phyloP scores from a whole-genome alignment of 352 stramenopile genomes.

The Globisporangium emineosum region DNA sequence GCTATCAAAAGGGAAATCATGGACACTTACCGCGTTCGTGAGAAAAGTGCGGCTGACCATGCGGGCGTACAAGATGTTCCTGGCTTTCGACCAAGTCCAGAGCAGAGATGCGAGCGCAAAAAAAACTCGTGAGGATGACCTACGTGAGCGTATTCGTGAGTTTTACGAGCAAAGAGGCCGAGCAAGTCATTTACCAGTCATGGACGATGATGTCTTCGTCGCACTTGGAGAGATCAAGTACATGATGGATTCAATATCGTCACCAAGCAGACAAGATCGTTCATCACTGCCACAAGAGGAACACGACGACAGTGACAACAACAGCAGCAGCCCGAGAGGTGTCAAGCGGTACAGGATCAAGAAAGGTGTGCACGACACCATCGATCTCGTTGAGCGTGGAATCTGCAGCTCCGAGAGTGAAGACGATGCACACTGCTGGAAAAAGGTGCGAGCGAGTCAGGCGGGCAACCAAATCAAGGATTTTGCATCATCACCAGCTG shows the following conservation, averaged over 20 bases:
- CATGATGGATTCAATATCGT: not conserved
- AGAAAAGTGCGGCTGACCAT: not conserved
- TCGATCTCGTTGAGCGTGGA: not conserved
- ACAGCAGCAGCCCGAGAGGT: not conserved
- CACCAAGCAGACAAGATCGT: not conserved
- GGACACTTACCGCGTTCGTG: not conserved
- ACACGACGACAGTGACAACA: not conserved
- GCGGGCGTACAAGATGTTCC: not conserved
- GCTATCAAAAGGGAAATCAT: not conserved
- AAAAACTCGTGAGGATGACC: not conserved
- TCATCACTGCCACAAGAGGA: no score
- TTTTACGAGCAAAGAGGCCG: not conserved
- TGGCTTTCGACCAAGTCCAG: not conserved
- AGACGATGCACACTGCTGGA: not conserved
- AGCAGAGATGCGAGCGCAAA: not conserved
- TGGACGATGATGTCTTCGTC: not conserved
- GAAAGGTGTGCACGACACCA: not conserved
- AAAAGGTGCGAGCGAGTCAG: not conserved
- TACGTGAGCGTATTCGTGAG: not conserved
- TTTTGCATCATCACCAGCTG: not conserved
- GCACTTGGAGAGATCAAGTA: not conserved
- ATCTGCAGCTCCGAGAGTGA: not conserved
- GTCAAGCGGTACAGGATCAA: conserved; percentile 1
- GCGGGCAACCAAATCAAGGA: not conserved
- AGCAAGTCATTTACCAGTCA: not conserved